Evolutionary conservation across 1,139 yeast species (phyloP), one percentile per base, ranked within the genome.

Genomic region (Saccharomycopsis hybrid): DNA sequence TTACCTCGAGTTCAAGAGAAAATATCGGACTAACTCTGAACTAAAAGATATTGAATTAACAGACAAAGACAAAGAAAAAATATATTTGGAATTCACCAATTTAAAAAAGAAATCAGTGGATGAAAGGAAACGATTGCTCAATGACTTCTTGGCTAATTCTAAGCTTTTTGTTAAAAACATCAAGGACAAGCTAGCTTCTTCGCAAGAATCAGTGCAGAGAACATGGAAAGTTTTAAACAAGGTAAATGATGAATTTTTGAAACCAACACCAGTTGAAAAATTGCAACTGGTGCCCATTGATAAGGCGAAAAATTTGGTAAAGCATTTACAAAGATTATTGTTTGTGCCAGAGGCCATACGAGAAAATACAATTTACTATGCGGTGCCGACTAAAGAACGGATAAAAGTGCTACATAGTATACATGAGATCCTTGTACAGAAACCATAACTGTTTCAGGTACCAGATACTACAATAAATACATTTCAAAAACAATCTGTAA

Each of bases 1-100:
- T 45, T 77, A 69, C 54, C 58, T 69, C n/a, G 79, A 74, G 46
- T 76, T 77, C 58, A 73, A 73, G 54, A 65, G 77, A 24, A 65
- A 67, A 50, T 58, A 62, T 58, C 62, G 69, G 29, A 61, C 59
- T 8, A 60, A 60, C 5, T 56, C 60, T 0, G 64, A 58, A 30
- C 65, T 73, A 52, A 55, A 57, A 27, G 55, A 55, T 2, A 53
- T 65, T 2, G 59, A 59, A 4, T 54, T 71, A 2, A 48, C 68
- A 2, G 76, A 72, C 33, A 64, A 66, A 38, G 69, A 67, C 36
- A 65, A 65, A 47, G 78, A 74, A 55, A 62, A 59, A 32, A 53
- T 66, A 8, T 76, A 70, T 57, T 63, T 71, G 39, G 71, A 66
- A 43, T 68, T 60, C 50, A 55, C 56, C 8, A 54, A 56, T 1